phyloP scores from a whole-genome alignment of 371 early-diverging fungal species.

The Lichtheimia ramosa region DNA sequence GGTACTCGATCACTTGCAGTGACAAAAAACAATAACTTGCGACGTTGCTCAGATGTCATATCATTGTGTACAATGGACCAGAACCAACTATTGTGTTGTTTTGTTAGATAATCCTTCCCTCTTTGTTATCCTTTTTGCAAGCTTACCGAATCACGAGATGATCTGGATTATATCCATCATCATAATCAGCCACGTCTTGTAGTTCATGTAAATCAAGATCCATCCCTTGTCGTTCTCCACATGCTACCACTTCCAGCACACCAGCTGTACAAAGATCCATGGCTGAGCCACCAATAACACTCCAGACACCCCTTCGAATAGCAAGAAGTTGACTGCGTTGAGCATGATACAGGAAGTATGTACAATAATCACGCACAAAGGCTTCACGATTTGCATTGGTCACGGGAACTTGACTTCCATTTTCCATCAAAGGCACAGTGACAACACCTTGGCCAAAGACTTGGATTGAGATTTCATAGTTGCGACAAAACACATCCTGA shows the following conservation, averaged over 20 bases:
- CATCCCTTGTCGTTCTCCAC: conserved; percentile 48
- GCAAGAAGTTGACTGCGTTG: conserved; percentile 69
- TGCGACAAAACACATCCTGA: conserved; percentile 81
- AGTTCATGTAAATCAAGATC: conserved; percentile 75
- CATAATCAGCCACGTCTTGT: conserved; percentile 78
- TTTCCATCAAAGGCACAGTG: conserved; percentile 68
- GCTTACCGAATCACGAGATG: conserved; percentile 53
- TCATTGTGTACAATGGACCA: conserved; percentile 87
- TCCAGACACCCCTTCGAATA: conserved; percentile 68
- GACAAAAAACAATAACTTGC: conserved; percentile 87
- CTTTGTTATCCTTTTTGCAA: conserved; percentile 2
- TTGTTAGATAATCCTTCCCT: neutral
- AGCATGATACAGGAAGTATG: conserved; percentile 61
- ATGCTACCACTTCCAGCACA: conserved; percentile 54
- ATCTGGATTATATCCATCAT: conserved; percentile 70
- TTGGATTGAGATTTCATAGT: conserved; percentile 79
- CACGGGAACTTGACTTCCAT: conserved; percentile 73
- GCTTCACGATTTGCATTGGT: conserved; percentile 73
- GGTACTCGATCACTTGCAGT: conserved; percentile 98
- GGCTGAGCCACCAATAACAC: conserved; percentile 67
- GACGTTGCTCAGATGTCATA: conserved; percentile 69
- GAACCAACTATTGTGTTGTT: conserved; percentile 59
- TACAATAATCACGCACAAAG: conserved; percentile 79
- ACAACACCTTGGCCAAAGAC: conserved; percentile 69
- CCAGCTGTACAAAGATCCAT: conserved; percentile 39